Evolutionary conservation across 192 early-diverging fungal genomes (phyloP).

Genomic region (Cladochytrium replicatum): DNA sequence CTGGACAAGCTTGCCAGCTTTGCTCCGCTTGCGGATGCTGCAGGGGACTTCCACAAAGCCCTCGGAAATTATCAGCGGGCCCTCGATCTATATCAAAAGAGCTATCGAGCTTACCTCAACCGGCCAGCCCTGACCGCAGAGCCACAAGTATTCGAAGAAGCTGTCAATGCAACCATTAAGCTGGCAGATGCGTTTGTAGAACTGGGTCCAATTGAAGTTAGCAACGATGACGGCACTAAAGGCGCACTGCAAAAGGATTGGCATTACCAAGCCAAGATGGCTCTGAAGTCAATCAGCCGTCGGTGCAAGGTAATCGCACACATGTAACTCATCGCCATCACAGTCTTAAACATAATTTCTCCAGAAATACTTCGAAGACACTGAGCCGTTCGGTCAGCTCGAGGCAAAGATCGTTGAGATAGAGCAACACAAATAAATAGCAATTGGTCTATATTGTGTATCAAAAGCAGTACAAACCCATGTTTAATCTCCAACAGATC

Average conservation of each 20-base stretch:
- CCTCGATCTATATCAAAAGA: slow-evolving; percentile 73
- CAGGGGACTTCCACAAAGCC: slow-evolving; percentile 67
- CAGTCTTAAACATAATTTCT: too few species aligned
- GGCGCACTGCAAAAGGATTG: too few species aligned
- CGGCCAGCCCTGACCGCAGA: slow-evolving; percentile 67
- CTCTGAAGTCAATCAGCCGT: slow-evolving; percentile 74
- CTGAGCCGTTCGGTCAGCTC: too few species aligned
- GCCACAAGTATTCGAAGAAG: slow-evolving; percentile 56
- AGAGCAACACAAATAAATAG: too few species aligned
- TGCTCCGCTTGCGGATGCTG: slow-evolving; percentile 64
- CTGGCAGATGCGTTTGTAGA: slow-evolving; percentile 71
- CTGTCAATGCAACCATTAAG: slow-evolving; percentile 59
- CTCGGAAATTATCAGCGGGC: slow-evolving; percentile 49
- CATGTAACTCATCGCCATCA: too few species aligned
- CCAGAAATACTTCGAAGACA: too few species aligned
- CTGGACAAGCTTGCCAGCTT: slow-evolving; percentile 63
- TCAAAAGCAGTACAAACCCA: too few species aligned
- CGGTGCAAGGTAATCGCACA: slow-evolving; percentile 63
- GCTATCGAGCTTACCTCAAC: slow-evolving; percentile 72
- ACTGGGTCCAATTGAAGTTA: slow-evolving; percentile 42
- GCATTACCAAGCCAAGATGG: slow-evolving; percentile 73
- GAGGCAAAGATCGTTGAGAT: too few species aligned
- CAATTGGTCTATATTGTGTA: too few species aligned
- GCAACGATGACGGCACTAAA: slow-evolving; percentile 28
- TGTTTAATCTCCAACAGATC: too few species aligned